Evolutionary conservation across 2,329 filamentous ascomycete species (phyloP).

Genomic region (Pseudogymnoascus sp.): DNA sequence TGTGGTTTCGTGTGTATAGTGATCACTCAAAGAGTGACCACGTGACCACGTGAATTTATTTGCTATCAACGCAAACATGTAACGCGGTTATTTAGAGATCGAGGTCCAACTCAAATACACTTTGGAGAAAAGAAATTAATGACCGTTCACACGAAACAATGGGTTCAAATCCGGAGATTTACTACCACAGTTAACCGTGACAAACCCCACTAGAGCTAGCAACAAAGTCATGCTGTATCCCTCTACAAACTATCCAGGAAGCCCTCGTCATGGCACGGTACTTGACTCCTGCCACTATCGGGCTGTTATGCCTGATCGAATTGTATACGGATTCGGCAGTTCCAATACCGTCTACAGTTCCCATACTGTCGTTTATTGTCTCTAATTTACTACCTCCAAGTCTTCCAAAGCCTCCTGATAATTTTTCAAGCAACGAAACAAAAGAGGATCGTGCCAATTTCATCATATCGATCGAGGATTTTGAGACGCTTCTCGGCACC

Average conservation of each 20-base stretch:
- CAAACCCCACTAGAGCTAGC: neutral
- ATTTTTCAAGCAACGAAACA: slow-evolving; percentile 12
- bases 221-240: neutral
- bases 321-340: slow-evolving; percentile 69
- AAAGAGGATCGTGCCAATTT: slow-evolving; percentile 24
- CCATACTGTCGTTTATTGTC: slow-evolving; percentile 72
- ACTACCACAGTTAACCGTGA: neutral
- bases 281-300: slow-evolving; percentile 82
- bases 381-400: slow-evolving; percentile 55
- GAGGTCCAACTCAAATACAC: neutral
- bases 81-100: neutral
- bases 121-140: neutral
- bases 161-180: neutral
- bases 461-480: slow-evolving; percentile 48
- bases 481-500: slow-evolving; percentile 49
- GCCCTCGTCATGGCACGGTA: slow-evolving; percentile 60
- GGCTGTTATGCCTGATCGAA: slow-evolving; percentile 70
- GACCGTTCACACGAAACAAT: neutral
- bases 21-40: neutral
- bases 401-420: slow-evolving; percentile 23
- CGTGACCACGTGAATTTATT: slow-evolving; percentile 3
- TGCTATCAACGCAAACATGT: neutral
- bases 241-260: neutral
- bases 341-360: slow-evolving; percentile 61
- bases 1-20: neutral